A percentile compares a stretch with the other conserved stretches of the same genome.
These are phyloP conservation scores for Tetrahymena thermophila DNA, from an alignment of 73 alveolate species.

Conservation along the genomic window DNA sequence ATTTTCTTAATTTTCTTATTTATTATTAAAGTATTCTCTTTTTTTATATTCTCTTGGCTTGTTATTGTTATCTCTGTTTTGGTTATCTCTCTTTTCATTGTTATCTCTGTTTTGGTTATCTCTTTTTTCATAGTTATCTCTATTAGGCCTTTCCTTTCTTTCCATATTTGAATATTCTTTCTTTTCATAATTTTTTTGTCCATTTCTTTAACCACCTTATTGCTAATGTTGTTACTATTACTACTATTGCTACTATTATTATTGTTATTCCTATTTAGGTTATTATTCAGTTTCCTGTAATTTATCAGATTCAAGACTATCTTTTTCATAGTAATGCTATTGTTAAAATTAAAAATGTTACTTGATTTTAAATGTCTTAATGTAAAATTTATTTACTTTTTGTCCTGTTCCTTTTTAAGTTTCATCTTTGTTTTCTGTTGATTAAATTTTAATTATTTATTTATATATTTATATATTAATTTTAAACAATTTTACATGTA, in stretches of 20 bases:
- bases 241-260: neutral
- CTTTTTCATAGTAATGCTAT: neutral
- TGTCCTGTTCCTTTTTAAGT: neutral
- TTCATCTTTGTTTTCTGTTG: neutral
- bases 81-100: neutral
- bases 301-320: neutral
- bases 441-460: neutral
- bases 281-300: neutral
- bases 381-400: neutral
- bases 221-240: neutral
- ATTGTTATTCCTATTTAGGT: neutral
- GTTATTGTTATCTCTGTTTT: neutral
- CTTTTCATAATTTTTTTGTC: neutral
- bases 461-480: too few relatives aligned
- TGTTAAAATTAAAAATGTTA: neutral
- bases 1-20: neutral
- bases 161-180: too few relatives aligned
- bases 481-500: neutral
- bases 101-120: neutral
- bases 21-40: neutral
- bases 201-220: neutral
- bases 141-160: too few relatives aligned
- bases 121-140: too few relatives aligned
- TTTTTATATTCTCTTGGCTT: neutral
- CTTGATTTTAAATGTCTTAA: neutral